These are phyloP conservation scores for Hypoxylon rickii DNA, from an alignment of 495 filamentous ascomycete species.

Conservation along the genomic window DNA sequence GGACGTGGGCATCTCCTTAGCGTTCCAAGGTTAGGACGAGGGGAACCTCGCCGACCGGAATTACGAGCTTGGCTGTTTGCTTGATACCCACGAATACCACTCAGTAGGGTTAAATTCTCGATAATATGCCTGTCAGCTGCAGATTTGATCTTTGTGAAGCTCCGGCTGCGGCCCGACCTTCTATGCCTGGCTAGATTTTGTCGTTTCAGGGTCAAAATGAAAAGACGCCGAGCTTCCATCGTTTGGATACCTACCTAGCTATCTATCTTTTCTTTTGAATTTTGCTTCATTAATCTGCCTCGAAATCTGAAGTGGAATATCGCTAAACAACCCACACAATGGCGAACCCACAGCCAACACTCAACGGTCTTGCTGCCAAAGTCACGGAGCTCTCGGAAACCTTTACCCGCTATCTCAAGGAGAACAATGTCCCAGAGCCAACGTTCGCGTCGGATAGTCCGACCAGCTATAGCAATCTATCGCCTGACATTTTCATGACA, in stretches of 20 bases:
- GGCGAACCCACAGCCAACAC: conserved; percentile 32
- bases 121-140: neutral
- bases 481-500: conserved; percentile 33
- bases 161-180: conserved; percentile 16
- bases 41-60: conserved; percentile 7
- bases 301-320: neutral
- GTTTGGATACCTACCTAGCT: no score
- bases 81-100: neutral
- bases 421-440: conserved; percentile 34
- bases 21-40: neutral
- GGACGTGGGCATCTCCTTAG: conserved; percentile 1
- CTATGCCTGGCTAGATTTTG: no score
- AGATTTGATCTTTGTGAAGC: neutral
- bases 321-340: conserved; percentile 9
- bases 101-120: neutral
- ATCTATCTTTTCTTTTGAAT: neutral
- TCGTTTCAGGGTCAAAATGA: no score
- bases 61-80: conserved; percentile 2
- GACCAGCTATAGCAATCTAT: conserved; percentile 26
- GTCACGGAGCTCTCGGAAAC: conserved; percentile 35
- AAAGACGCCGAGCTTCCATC: no score
- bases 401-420: conserved; percentile 28
- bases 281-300: neutral
- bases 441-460: conserved; percentile 35
- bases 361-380: conserved; percentile 31